Evolutionary conservation across 108 stramenopile species (phyloP).

Genomic region (Cyclotella cryptica): DNA sequence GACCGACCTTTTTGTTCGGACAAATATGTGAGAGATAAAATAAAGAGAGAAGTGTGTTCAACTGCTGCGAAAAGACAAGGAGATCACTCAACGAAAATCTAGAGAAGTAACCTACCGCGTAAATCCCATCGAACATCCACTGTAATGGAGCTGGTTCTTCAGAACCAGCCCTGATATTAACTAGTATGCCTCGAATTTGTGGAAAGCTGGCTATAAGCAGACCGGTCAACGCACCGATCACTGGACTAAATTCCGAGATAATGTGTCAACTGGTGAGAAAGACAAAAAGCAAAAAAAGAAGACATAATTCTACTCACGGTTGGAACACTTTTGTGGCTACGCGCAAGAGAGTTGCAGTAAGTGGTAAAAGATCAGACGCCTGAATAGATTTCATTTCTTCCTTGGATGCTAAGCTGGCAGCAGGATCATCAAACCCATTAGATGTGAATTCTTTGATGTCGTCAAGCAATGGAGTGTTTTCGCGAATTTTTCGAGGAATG

Average conservation of each 20-base stretch:
- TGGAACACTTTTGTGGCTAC: slow-evolving; percentile 61
- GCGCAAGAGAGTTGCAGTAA: slow-evolving; percentile 46
- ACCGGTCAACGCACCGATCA: slow-evolving; percentile 75
- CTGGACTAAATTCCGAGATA: slow-evolving; percentile 37
- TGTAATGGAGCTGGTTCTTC: slow-evolving; percentile 72
- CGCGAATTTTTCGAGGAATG: neutral
- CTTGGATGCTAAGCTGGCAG: slow-evolving; percentile 9
- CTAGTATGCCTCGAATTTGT: slow-evolving; percentile 72
- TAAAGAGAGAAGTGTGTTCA: neutral
- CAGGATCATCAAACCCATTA: slow-evolving; percentile 8
- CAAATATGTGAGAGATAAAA: neutral
- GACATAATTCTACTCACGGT: slow-evolving; percentile 31
- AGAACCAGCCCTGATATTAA: slow-evolving; percentile 68
- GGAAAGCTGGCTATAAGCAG: slow-evolving; percentile 76
- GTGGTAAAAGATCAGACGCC: slow-evolving; percentile 39
- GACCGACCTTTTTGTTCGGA: no score
- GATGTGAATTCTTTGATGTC: neutral
- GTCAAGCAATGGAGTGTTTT: slow-evolving; percentile 8
- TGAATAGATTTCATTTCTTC: slow-evolving; percentile 36
- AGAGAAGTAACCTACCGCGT: slow-evolving; percentile 43
- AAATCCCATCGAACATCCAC: slow-evolving; percentile 89
- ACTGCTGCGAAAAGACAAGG: neutral
- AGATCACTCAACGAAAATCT: neutral
- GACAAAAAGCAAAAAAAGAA: neutral
- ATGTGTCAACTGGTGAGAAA: neutral